Conservation (phyloP, 2,329 filamentous ascomycete genomes). For the Metarhizium rileyi region DNA sequence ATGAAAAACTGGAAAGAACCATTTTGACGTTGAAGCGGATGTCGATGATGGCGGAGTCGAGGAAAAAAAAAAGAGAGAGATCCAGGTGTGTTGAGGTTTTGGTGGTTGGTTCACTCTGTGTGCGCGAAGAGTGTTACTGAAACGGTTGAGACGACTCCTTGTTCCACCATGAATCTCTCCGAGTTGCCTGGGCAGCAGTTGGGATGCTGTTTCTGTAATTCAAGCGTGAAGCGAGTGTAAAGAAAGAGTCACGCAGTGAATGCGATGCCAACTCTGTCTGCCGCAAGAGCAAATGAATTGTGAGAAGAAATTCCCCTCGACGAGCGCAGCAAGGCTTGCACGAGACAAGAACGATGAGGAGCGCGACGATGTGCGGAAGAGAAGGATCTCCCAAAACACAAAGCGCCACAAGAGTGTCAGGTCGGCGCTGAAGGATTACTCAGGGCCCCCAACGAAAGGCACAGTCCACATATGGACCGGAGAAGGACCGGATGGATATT, state of each 20-base stretch:
- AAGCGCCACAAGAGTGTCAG: background rate
- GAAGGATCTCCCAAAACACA: background rate
- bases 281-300: background rate
- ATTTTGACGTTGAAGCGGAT: slow-evolving; percentile 15
- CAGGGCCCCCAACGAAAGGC: no score
- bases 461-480: no score
- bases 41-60: background rate
- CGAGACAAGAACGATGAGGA: background rate
- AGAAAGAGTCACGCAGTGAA: background rate
- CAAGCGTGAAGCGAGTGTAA: background rate
- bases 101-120: background rate
- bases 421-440: no score
- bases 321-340: background rate
- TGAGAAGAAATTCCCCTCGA: background rate
- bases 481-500: no score
- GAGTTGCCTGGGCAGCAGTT: background rate
- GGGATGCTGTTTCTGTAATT: background rate
- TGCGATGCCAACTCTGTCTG: background rate
- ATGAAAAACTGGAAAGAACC: slow-evolving; percentile 21
- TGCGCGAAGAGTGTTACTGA: background rate
- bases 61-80: background rate
- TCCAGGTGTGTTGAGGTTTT: no score
- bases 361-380: background rate
- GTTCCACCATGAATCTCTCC: background rate
- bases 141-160: background rate